Evolutionary conservation across 768 basidiomycete genomes (phyloP), one percentile per base, ranked within the genome.

Genomic region (Leucosporidium yakuticum): DNA sequence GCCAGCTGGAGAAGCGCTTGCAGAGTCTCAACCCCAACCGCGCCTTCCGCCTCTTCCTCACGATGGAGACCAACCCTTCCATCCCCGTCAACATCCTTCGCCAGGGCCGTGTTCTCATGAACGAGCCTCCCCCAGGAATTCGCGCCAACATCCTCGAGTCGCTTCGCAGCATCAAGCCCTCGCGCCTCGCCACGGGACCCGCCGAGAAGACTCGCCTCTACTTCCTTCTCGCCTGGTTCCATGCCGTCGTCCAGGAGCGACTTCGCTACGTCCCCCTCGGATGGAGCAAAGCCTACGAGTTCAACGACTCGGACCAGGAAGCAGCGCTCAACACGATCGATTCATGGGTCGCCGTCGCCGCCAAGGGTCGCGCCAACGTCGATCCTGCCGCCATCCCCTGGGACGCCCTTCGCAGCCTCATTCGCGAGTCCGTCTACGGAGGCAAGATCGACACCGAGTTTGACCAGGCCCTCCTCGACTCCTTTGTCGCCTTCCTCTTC

Each of bases 211-310:
- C 88, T 50, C 86, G 96, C 8, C 79, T 98, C 57, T 94, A 95
- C 80, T 97, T 97, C 87, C 82, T 97, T 44, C 84, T 98, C 36
- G 91, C 96, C 1, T 99, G 95, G 94, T 96, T 98, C 88, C 96
- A 99, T 76, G 94, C 96, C 19, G 86, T 98, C 25, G 88, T 98
- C 1, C 94, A 96, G 80, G 96, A 98, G 79, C 90, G 96, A 69
- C 82, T 98, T 19, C 90, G 95, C 51, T 99, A 97, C 78, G 90
- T 88, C 14, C 96, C 96, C 9, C 81, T 99, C 21, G 95, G 96
- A 0, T 99, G 95, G 93, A 94, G 89, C 78, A 91, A 96, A 80
- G 83, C 84, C 0, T 98, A 98, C 80, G 96, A 98, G 78, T 98
- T 98, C 85, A 99, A 99, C 79, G 94, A 98, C 77, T 96, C 95